These are phyloP conservation scores for Pichia sp. DNA, from an alignment of 1,139 yeast species.

Conservation along the genomic window DNA sequence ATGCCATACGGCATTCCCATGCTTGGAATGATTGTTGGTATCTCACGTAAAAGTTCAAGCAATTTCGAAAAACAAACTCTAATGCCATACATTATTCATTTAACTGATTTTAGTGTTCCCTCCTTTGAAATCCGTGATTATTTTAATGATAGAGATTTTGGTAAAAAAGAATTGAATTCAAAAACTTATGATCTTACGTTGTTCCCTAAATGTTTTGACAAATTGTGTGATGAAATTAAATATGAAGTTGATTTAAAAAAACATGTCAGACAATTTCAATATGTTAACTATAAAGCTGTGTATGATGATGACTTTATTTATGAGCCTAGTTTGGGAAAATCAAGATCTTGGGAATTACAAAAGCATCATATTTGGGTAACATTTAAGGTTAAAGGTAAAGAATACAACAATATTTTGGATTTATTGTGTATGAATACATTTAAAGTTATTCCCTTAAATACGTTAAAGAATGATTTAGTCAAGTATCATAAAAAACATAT, in stretches of 20 bases:
- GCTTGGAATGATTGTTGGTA: constrained; percentile 9
- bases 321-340: no score
- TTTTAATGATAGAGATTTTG: constrained; percentile 6
- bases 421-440: constrained; percentile 6
- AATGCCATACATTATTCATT: constrained; percentile 8
- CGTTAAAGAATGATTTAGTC: not conserved
- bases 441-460: not conserved
- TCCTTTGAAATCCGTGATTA: not conserved
- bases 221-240: not conserved
- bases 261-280: constrained; percentile 7
- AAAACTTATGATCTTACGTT: constrained; percentile 14
- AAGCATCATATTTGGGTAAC: constrained; percentile 12
- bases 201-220: constrained; percentile 12
- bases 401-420: constrained; percentile 8
- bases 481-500: not conserved
- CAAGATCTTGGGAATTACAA: constrained; percentile 1
- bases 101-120: constrained; percentile 10
- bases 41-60: constrained; percentile 4
- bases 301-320: constrained; percentile 2
- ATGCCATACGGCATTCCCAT: not conserved
- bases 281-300: not conserved
- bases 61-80: not conserved
- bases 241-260: constrained; percentile 1
- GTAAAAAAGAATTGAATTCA: not conserved
- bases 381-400: constrained; percentile 9